A percentile compares a stretch with the other conserved stretches of the same genome.
Evolutionary conservation across 139 green algal genomes (phyloP).

Genomic region (Chlamydomonas incerta): DNA sequence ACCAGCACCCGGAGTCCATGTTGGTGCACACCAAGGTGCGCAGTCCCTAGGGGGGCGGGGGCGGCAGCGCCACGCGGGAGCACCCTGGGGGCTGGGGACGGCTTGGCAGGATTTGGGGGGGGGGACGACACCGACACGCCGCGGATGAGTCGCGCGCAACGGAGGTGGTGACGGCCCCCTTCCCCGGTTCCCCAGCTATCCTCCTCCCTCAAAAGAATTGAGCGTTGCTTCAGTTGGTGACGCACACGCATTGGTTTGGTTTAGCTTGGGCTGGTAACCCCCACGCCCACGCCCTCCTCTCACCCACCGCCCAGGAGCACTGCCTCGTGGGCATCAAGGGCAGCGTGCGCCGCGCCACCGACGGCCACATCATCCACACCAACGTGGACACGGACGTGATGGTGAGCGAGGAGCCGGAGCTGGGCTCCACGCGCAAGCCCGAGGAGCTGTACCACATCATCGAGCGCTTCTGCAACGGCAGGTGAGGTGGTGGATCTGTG

Average conservation of each 20-base stretch:
- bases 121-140: too few relatives aligned
- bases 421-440: constrained; percentile 80
- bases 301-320: constrained; percentile 74
- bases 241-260: too few relatives aligned
- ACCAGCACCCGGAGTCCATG: constrained; percentile 70
- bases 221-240: too few relatives aligned
- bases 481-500: too few relatives aligned
- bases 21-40: constrained; percentile 86
- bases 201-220: too few relatives aligned
- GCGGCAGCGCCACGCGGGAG: neutral
- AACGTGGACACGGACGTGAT: constrained; percentile 91
- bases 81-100: too few relatives aligned
- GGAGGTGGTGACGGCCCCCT: neutral
- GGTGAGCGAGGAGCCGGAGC: constrained; percentile 74
- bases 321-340: constrained; percentile 89
- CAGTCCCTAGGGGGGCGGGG: neutral
- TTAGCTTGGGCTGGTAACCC: neutral
- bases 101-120: too few relatives aligned
- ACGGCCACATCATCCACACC: constrained; percentile 85
- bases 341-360: constrained; percentile 71
- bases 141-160: too few relatives aligned
- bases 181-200: neutral
- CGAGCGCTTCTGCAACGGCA: constrained; percentile 75
- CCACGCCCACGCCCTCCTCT: neutral
- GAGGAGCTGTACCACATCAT: constrained; percentile 90